phyloP scores from a whole-genome alignment of 2,329 filamentous ascomycete species.

The Ophiocordyceps australis region DNA sequence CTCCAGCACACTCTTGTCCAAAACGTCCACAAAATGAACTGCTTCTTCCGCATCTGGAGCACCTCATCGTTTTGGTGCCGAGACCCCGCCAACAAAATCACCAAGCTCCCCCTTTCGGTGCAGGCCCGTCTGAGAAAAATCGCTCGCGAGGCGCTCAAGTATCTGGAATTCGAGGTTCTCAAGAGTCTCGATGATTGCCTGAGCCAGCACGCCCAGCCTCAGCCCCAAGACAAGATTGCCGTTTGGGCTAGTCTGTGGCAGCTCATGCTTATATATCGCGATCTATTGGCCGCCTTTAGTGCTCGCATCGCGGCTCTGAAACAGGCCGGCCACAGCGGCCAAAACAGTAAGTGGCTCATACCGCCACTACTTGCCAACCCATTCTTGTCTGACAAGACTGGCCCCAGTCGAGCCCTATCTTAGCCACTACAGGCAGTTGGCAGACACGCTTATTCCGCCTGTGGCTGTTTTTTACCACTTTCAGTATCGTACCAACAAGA shows the following conservation, averaged over 20 bases:
- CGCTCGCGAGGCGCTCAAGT: constrained; percentile 17
- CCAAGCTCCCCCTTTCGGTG: constrained; percentile 18
- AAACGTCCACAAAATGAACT: constrained; percentile 26
- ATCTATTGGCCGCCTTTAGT: constrained; percentile 16
- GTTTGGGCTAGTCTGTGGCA: constrained; percentile 31
- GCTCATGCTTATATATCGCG: constrained; percentile 27
- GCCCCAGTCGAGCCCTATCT: constrained; percentile 5
- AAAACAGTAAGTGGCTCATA: too few species aligned
- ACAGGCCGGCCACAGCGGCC: too few species aligned
- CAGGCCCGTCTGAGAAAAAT: constrained; percentile 20
- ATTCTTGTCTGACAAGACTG: too few species aligned
- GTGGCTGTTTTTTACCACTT: constrained; percentile 20
- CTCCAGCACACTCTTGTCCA: constrained; percentile 20
- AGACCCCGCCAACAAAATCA: constrained; percentile 17
- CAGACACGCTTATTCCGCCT: constrained; percentile 17
- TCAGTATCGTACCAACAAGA: constrained; percentile 21
- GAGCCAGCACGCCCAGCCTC: constrained; percentile 17
- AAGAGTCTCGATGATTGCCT: constrained; percentile 20
- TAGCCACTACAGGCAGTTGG: constrained; percentile 9
- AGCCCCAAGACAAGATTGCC: constrained; percentile 20
- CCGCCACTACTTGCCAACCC: too few species aligned
- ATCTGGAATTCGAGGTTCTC: constrained; percentile 19
- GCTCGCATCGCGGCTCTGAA: constrained; percentile 9
- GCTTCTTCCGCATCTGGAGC: constrained; percentile 30
- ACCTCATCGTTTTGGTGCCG: constrained; percentile 21